Conservation (phyloP, 129 eudicot genomes). For the Lactuca sativa region DNA sequence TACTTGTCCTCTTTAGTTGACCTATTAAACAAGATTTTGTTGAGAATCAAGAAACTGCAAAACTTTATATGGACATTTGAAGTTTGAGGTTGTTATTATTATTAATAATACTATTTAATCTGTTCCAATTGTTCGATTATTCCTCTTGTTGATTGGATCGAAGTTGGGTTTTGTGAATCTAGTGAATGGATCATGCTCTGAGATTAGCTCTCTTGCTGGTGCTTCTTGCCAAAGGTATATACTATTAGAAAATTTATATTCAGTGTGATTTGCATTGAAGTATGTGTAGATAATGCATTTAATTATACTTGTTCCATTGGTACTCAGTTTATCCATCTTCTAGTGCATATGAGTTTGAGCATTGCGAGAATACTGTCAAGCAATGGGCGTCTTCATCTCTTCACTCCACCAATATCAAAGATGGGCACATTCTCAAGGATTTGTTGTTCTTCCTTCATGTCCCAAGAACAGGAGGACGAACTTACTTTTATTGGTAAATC, state of each 20-base stretch:
- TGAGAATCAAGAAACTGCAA: neutral
- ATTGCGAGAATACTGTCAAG: constrained; percentile 60
- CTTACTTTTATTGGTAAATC: constrained; percentile 75
- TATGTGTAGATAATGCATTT: constrained; percentile 3
- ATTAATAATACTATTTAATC: neutral
- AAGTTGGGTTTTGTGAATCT: constrained; percentile 20
- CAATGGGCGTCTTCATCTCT: constrained; percentile 75
- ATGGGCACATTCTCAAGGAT: constrained; percentile 64
- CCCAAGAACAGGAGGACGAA: constrained; percentile 95
- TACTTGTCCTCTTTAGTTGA: too few species aligned
- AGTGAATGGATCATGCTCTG: constrained; percentile 42
- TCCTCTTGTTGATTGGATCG: constrained; percentile 18
- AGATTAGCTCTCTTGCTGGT: constrained; percentile 39
- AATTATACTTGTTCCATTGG: constrained; percentile 32
- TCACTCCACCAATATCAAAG: constrained; percentile 46
- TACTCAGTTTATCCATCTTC: constrained; percentile 39
- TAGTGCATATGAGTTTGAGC: constrained; percentile 42
- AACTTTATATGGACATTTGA: neutral
- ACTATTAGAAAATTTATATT: too few species aligned
- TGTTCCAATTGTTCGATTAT: constrained; percentile 1
- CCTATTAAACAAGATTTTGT: too few species aligned
- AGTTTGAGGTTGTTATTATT: neutral
- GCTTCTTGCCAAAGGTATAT: constrained; percentile 41
- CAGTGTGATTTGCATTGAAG: neutral
- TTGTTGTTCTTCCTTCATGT: constrained; percentile 87